Percentiles rank a stretch among this genome's conserved stretches.
Evolutionary conservation across 345 rosid species (phyloP).

Genomic region (Cardamine resedifolia): DNA sequence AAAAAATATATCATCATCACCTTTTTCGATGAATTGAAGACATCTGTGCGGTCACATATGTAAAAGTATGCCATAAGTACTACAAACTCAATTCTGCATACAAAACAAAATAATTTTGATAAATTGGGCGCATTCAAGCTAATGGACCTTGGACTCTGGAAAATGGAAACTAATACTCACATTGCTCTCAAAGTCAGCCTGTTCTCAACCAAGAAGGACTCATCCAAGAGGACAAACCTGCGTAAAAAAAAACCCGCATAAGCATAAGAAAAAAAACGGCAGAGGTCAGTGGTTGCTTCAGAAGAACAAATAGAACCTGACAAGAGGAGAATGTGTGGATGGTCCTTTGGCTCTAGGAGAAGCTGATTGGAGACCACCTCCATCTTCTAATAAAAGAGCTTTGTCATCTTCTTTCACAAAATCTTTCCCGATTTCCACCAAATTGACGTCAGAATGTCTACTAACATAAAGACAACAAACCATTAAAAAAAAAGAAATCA

Average conservation of each 20-base stretch:
- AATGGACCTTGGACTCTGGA: neutral
- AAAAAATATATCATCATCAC: constrained; percentile 41
- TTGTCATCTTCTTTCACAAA: constrained; percentile 73
- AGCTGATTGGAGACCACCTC: constrained; percentile 70
- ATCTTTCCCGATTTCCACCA: constrained; percentile 62
- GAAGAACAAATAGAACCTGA: constrained; percentile 34
- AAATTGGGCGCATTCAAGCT: neutral
- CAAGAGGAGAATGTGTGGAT: constrained; percentile 53
- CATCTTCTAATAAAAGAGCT: constrained; percentile 75
- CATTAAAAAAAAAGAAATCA: neutral
- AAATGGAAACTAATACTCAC: constrained; percentile 46
- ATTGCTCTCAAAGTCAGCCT: constrained; percentile 82
- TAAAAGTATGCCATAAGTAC: constrained; percentile 64
- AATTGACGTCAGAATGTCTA: constrained; percentile 76
- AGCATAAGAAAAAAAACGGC: neutral
- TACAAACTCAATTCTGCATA: constrained; percentile 75
- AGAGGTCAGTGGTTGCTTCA: neutral
- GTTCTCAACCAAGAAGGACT: constrained; percentile 81
- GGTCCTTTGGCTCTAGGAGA: constrained; percentile 67
- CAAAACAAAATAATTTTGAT: neutral
- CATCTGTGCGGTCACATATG: constrained; percentile 88
- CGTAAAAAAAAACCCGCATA: constrained; percentile 13
- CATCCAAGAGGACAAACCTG: constrained; percentile 84
- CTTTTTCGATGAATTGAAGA: constrained; percentile 77
- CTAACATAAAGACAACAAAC: constrained; percentile 33